phyloP scores from a whole-genome alignment of 768 basidiomycete species.

The Coprinopsis strossmayeri region DNA sequence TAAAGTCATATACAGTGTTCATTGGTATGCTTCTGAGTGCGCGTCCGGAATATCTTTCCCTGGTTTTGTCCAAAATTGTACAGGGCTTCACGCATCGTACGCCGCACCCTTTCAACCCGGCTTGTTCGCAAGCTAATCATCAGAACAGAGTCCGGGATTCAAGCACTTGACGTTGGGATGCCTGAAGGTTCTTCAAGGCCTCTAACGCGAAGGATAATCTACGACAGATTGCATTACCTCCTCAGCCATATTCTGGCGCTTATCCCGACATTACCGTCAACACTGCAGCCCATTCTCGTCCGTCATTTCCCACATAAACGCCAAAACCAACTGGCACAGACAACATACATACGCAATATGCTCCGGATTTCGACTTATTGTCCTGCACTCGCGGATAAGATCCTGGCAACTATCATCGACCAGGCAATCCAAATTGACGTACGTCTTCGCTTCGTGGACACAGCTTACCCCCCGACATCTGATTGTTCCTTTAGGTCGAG shows the following conservation, averaged over 20 bases:
- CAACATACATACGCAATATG: conserved; percentile 88
- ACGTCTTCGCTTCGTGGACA: conserved; percentile 31
- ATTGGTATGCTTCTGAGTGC: conserved; percentile 90
- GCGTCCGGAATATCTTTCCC: conserved; percentile 82
- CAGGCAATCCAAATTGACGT: conserved; percentile 96
- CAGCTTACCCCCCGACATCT: too few relatives aligned
- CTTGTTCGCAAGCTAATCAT: conserved; percentile 5
- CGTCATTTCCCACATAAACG: conserved; percentile 92
- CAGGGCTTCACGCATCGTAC: conserved; percentile 86
- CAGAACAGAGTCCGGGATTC: conserved; percentile 60
- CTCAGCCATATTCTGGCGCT: conserved; percentile 83
- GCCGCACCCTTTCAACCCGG: conserved; percentile 25
- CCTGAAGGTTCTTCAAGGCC: conserved; percentile 60
- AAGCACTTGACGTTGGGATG: conserved; percentile 48
- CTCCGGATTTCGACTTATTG: conserved; percentile 82
- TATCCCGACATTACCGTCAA: conserved; percentile 86
- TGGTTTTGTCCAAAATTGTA: conserved; percentile 76
- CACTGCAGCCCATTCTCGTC: conserved; percentile 78
- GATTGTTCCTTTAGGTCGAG: conserved; percentile 68
- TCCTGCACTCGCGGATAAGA: conserved; percentile 76
- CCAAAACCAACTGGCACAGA: conserved; percentile 70
- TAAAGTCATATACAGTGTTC: conserved; percentile 84
- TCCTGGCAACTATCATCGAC: conserved; percentile 83
- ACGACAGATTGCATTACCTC: conserved; percentile 81
- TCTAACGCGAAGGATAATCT: conserved; percentile 75